Evolutionary conservation across 257 asterid genomes (phyloP).

Genomic region (Rehmannia glutinosa): DNA sequence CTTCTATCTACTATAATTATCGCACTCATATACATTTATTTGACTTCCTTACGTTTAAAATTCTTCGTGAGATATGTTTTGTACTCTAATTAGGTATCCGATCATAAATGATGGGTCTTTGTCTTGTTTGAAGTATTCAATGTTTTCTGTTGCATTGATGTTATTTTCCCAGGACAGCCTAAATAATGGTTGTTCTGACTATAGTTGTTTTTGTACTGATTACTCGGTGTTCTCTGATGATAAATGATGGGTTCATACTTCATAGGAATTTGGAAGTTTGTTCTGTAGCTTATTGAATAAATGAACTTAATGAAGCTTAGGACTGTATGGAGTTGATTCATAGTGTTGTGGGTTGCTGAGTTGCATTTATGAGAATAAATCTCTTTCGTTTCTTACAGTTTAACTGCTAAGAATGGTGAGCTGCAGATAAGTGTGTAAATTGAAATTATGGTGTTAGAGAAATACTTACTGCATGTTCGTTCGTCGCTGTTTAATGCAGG

Average conservation of each 20-base stretch:
- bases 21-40: background rate
- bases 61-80: background rate
- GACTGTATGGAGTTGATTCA: background rate
- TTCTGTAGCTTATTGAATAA: background rate
- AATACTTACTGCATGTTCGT: conserved; percentile 4
- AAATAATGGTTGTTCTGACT: background rate
- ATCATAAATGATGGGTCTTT: no score
- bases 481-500: conserved; percentile 44
- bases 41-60: background rate
- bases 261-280: background rate
- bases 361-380: background rate
- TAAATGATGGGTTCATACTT: background rate
- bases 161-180: background rate
- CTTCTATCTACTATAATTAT: background rate
- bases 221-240: background rate
- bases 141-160: conserved; percentile 6
- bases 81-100: no score
- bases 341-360: background rate
- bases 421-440: conserved; percentile 1
- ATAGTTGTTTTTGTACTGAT: background rate
- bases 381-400: background rate
- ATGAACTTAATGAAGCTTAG: conserved; percentile 6
- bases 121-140: no score
- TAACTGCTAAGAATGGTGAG: background rate
- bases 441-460: background rate